These are phyloP conservation scores for Petasospora rhodanensis DNA, from an alignment of 1,139 yeast genomes.

Conservation along the genomic window DNA sequence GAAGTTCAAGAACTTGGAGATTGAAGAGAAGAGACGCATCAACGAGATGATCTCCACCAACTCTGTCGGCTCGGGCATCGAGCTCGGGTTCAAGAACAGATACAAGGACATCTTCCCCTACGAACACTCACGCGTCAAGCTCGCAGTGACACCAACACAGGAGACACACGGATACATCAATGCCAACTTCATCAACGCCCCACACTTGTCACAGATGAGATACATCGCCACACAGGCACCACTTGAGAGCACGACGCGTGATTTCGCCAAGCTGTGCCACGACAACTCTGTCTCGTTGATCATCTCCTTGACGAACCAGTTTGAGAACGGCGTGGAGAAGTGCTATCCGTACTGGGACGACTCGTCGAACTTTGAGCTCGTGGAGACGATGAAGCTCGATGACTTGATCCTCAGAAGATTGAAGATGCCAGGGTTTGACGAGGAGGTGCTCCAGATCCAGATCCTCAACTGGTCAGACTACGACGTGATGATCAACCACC, in stretches of 20 bases:
- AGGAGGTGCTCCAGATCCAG: constrained; percentile 58
- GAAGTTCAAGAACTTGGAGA: constrained; percentile 36
- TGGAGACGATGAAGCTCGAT: constrained; percentile 12
- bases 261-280: constrained; percentile 69
- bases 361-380: constrained; percentile 6
- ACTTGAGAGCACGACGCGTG: constrained; percentile 61
- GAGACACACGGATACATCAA: constrained; percentile 47
- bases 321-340: constrained; percentile 51
- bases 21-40: constrained; percentile 36
- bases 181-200: constrained; percentile 46
- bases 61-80: constrained; percentile 65
- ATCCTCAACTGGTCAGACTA: constrained; percentile 78
- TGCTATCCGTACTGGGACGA: constrained; percentile 53
- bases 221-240: constrained; percentile 90
- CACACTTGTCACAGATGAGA: constrained; percentile 28
- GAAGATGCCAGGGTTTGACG: constrained; percentile 28
- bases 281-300: constrained; percentile 59
- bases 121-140: constrained; percentile 67
- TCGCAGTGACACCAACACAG: constrained; percentile 21
- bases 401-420: constrained; percentile 36
- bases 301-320: constrained; percentile 59
- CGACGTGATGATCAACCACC: constrained; percentile 40
- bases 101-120: constrained; percentile 79
- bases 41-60: constrained; percentile 31
- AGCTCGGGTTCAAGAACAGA: constrained; percentile 69